A percentile compares a stretch with the other conserved stretches of the same genome.
Evolutionary conservation across 371 early-diverging fungal genomes (phyloP).

Genomic region (Quaeritorhiza haematococci): DNA sequence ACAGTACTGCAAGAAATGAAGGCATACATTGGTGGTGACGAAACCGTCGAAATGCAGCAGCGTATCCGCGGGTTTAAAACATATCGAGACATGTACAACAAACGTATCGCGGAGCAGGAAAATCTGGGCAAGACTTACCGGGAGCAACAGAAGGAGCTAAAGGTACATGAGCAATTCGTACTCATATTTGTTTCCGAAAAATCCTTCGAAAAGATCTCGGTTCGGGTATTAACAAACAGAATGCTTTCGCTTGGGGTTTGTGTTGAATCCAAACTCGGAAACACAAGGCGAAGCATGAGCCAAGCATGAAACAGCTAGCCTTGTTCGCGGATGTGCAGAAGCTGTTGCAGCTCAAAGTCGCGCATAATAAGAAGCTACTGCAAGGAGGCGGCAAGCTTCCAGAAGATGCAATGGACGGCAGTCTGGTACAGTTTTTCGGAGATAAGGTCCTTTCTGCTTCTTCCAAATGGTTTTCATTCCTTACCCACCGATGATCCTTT

Average conservation of each 20-base stretch:
- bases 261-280: too few species aligned
- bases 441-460: too few species aligned
- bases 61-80: constrained; percentile 48
- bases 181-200: not conserved
- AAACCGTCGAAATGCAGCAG: constrained; percentile 35
- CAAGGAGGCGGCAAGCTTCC: not conserved
- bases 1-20: constrained; percentile 51
- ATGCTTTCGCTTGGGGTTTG: not conserved
- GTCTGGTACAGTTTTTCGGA: not conserved
- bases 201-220: too few species aligned
- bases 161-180: constrained; percentile 21
- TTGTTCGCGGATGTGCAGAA: constrained; percentile 39
- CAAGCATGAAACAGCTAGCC: constrained; percentile 42
- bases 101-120: constrained; percentile 42
- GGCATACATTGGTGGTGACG: constrained; percentile 51
- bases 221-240: too few species aligned
- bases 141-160: constrained; percentile 45
- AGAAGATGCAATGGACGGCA: not conserved
- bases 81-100: constrained; percentile 46
- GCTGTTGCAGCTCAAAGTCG: constrained; percentile 36
- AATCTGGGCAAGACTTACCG: constrained; percentile 27
- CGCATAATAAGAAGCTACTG: constrained; percentile 32
- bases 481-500: not conserved
- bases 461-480: too few species aligned
- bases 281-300: constrained; percentile 42